phyloP scores from a whole-genome alignment of 2,329 filamentous ascomycete genomes.

The Didymella pomorum region DNA sequence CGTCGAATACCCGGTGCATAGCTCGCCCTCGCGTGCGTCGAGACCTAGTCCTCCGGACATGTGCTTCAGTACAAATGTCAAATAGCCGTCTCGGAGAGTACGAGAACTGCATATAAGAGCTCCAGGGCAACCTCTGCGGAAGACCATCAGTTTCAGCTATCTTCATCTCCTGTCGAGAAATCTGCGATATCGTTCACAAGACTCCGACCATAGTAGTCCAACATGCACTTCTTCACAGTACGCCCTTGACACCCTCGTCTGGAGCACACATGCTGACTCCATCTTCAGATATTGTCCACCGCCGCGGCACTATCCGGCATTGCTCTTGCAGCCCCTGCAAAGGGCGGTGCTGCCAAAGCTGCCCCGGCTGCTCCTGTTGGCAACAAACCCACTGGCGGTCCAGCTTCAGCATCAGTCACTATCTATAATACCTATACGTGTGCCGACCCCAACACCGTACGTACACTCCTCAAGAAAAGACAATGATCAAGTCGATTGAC shows the following conservation, averaged over 20 bases:
- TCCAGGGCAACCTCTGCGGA: neutral
- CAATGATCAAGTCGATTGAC: no score
- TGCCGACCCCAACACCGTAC: no score
- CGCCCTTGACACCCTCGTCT: neutral
- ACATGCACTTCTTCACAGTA: neutral
- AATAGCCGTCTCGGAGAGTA: neutral
- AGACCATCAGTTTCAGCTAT: neutral
- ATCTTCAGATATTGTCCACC: neutral
- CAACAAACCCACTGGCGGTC: no score
- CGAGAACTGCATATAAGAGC: neutral
- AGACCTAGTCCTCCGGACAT: neutral
- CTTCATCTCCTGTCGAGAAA: neutral
- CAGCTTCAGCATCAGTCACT: no score
- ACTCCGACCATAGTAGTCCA: neutral
- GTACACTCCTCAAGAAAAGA: no score
- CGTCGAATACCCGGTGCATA: neutral
- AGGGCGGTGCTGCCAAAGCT: neutral
- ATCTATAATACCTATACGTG: no score
- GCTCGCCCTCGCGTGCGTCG: neutral
- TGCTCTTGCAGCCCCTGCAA: neutral
- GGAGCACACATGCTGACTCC: neutral
- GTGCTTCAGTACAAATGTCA: neutral
- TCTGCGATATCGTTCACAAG: no score
- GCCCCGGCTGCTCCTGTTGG: neutral
- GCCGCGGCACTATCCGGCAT: neutral